A percentile compares a stretch with the other conserved stretches of the same genome.
Conservation (phyloP, 306 rosid species). For the Cercis canadensis region DNA sequence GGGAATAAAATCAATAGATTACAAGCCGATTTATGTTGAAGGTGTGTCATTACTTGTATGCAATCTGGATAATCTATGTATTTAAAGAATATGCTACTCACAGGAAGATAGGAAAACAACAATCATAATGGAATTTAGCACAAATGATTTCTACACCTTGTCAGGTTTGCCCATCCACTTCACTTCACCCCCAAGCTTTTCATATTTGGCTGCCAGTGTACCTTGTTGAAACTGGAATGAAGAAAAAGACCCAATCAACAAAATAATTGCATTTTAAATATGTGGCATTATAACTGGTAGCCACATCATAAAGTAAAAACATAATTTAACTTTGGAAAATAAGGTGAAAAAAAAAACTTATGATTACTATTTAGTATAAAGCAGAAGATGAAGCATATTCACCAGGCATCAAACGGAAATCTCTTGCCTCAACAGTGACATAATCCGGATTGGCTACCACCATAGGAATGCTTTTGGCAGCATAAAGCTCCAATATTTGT, state of each 20-base stretch:
- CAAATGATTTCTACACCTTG: constrained; percentile 56
- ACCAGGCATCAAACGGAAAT: constrained; percentile 96
- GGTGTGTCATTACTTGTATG: background rate
- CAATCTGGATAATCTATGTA: constrained; percentile 25
- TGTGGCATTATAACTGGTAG: background rate
- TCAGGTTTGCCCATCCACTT: constrained; percentile 99
- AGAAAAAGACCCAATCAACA: background rate
- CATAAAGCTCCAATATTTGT: constrained; percentile 74
- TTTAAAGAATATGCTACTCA: constrained; percentile 10
- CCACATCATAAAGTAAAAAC: constrained; percentile 17
- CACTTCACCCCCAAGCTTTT: constrained; percentile 93
- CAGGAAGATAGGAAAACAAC: constrained; percentile 21
- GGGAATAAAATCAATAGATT: constrained; percentile 5
- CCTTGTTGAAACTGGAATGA: constrained; percentile 49
- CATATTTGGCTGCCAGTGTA: constrained; percentile 86
- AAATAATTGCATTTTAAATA: constrained; percentile 11
- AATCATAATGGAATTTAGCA: background rate
- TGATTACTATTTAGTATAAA: constrained; percentile 1
- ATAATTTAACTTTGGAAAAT: background rate
- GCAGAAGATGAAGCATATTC: constrained; percentile 36
- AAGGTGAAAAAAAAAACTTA: background rate
- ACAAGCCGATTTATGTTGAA: background rate
- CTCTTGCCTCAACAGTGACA: constrained; percentile 91
- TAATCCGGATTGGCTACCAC: constrained; percentile 99
- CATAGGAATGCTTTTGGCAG: constrained; percentile 85